Percentiles rank a stretch among this genome's conserved stretches.
phyloP scores from a whole-genome alignment of 306 rosid genomes.

The Vachellia collinsii region DNA sequence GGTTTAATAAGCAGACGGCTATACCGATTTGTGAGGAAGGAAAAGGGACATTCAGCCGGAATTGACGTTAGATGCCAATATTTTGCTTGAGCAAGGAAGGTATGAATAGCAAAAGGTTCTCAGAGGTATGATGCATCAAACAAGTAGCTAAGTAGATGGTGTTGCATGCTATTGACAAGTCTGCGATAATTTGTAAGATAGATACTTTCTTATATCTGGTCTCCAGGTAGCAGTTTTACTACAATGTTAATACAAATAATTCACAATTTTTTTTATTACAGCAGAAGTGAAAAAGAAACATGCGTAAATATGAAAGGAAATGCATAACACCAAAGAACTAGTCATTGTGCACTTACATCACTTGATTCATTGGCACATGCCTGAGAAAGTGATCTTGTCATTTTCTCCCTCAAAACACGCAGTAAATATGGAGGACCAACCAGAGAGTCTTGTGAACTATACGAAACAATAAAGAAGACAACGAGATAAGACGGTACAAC shows the following conservation, averaged over 20 bases:
- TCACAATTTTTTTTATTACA: neutral
- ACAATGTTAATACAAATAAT: constrained; percentile 1
- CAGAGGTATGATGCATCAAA: constrained; percentile 12
- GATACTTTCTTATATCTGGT: constrained; percentile 18
- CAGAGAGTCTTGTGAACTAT: constrained; percentile 72
- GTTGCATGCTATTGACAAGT: constrained; percentile 13
- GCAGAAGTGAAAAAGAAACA: neutral
- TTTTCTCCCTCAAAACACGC: constrained; percentile 69
- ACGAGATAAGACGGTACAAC: neutral
- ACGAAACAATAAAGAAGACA: neutral
- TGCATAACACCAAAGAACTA: constrained; percentile 8
- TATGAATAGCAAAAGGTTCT: constrained; percentile 21
- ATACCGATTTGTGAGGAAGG: neutral
- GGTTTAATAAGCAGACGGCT: neutral
- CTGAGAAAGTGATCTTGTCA: constrained; percentile 40
- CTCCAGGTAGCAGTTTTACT: constrained; percentile 8
- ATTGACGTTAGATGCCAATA: constrained; percentile 25
- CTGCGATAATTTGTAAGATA: constrained; percentile 3
- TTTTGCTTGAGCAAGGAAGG: constrained; percentile 17
- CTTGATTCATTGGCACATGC: constrained; percentile 44
- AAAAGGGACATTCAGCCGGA: constrained; percentile 4
- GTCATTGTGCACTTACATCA: constrained; percentile 42
- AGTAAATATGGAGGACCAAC: constrained; percentile 89
- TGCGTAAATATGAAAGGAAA: constrained; percentile 2
- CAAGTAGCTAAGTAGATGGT: neutral